Evolutionary conservation across 108 stramenopile species (phyloP).

Genomic region (Epithemia pelagica): DNA sequence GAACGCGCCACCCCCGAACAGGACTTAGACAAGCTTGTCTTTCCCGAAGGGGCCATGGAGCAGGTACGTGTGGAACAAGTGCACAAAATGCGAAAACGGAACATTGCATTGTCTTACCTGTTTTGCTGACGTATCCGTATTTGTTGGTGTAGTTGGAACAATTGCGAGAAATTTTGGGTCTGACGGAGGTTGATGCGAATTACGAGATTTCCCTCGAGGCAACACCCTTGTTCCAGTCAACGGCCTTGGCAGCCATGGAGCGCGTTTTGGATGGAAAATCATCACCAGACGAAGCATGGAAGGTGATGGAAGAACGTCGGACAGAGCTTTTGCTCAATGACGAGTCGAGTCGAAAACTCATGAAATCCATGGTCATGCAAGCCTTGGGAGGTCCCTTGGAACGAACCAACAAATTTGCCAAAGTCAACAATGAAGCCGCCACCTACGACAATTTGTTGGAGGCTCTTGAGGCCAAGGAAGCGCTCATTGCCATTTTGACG

Average conservation of each 20-base stretch:
- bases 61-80: constrained; percentile 35
- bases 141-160: constrained; percentile 42
- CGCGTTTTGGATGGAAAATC: constrained; percentile 39
- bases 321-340: constrained; percentile 63
- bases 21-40: constrained; percentile 42
- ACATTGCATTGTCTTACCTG: not conserved
- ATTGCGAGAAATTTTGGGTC: constrained; percentile 55
- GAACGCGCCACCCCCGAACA: constrained; percentile 9
- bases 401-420: constrained; percentile 57
- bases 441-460: constrained; percentile 62
- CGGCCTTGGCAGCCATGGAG: constrained; percentile 49
- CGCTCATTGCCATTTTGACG: constrained; percentile 46
- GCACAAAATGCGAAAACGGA: too few relatives aligned
- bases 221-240: constrained; percentile 54
- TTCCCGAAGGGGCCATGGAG: constrained; percentile 48
- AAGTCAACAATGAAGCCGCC: constrained; percentile 74
- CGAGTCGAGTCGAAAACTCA: constrained; percentile 35
- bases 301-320: constrained; percentile 50
- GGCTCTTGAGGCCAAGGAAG: constrained; percentile 64
- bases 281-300: constrained; percentile 59
- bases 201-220: constrained; percentile 59
- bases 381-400: constrained; percentile 67
- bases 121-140: too few relatives aligned
- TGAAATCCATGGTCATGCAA: constrained; percentile 69
- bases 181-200: constrained; percentile 53